Conservation (phyloP, 805 yeast species). For the Yamadazyma nakazawae region DNA sequence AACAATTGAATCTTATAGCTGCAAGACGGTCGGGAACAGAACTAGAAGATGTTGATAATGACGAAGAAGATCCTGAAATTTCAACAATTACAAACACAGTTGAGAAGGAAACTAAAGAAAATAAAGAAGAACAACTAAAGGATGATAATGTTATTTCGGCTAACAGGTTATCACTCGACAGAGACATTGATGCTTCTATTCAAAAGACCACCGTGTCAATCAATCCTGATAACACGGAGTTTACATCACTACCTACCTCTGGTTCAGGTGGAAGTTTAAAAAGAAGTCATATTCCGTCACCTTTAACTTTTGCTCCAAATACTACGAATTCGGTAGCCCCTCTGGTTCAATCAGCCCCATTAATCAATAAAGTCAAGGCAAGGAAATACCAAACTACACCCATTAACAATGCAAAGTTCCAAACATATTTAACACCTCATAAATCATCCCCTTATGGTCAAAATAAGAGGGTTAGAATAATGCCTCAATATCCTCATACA, state of each 20-base stretch:
- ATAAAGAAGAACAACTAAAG: background rate
- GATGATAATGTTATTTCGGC: too few species aligned
- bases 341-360: constrained; percentile 34
- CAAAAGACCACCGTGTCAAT: background rate
- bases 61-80: constrained; percentile 3
- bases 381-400: constrained; percentile 12
- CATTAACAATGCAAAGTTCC: constrained; percentile 8
- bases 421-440: constrained; percentile 16
- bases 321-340: constrained; percentile 12
- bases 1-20: constrained; percentile 31
- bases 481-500: constrained; percentile 13
- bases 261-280: constrained; percentile 22
- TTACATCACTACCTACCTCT: constrained; percentile 1
- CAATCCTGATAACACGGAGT: background rate
- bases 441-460: constrained; percentile 13
- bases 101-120: background rate
- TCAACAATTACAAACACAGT: background rate
- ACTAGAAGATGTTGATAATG: constrained; percentile 1
- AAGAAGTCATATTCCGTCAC: constrained; percentile 31
- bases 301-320: constrained; percentile 20
- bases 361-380: constrained; percentile 9
- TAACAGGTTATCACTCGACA: background rate
- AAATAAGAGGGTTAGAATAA: constrained; percentile 12
- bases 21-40: constrained; percentile 16
- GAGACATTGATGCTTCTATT: background rate